Base-by-base conservation (phyloP, 768 basidiomycete genomes). In the Agrocybe pediades region DNA sequence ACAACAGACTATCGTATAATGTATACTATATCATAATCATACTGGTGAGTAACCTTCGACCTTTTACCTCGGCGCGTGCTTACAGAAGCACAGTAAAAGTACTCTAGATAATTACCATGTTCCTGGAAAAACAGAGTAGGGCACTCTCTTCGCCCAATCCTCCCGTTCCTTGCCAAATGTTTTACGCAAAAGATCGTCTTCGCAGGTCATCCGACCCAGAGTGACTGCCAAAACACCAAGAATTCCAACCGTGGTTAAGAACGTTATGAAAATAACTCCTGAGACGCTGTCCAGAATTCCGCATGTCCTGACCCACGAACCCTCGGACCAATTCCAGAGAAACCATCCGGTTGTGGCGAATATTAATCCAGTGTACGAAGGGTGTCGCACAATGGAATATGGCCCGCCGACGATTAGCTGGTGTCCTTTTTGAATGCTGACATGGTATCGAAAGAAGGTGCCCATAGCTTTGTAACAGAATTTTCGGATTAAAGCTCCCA, bases 111-210 rank as follows among this genome's bases (percentile, higher is more conserved):
- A 36, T 36, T 61, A 82, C 57, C 75, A 76, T 13, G 82, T 36
- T 9, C 76, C 70, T 17, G 81, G 81, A 45, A 83, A 57, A 36
- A 84, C 61, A 48, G 59, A 75, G 42, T 76, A 80, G 3, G 71
- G 77, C 17, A 83, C 82, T 27, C 55, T 64, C 47, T 55, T 51
- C 4, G 74, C 74, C 78, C 78, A 84, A 2, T 57, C 54, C 17
- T 71, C 69, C 73, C 76, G 73, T 51, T 76, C 67, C 49, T 70
- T 66, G 9, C 75, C 73, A 63, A 78, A 80, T 15, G 59, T 59
- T 47, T 69, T 52, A 44, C 65, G 62, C 53, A 82, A 57, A 1
- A 68, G 68, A 21, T 70, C 63, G 49, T 82, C 79, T 60, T 82
- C 80, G 49, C 65, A 73, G 3, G 58, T 55, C 65, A 77, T 75